phyloP scores from a whole-genome alignment of 768 basidiomycete genomes.

The Coprinopsis sp. region DNA sequence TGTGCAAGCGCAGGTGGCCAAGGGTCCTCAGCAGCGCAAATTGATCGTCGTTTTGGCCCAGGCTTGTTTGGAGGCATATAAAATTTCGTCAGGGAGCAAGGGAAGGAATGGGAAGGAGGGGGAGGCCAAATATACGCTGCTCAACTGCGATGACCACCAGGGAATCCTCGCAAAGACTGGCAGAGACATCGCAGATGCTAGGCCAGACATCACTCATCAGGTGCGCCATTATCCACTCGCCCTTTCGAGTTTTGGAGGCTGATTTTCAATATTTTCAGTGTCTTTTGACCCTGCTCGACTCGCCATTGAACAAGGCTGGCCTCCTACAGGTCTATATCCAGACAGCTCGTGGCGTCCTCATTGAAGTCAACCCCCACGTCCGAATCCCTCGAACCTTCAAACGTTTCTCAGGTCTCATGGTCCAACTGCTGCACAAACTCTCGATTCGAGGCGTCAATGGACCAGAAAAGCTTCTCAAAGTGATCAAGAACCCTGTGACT shows the following conservation, averaged over 20 bases:
- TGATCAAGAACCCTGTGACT: constrained; percentile 95
- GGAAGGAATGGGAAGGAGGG: constrained; percentile 52
- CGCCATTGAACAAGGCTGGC: constrained; percentile 96
- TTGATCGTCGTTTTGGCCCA: constrained; percentile 90
- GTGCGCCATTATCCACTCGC: constrained; percentile 35
- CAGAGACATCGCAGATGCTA: constrained; percentile 97
- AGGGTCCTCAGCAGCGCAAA: constrained; percentile 52
- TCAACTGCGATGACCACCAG: constrained; percentile 99
- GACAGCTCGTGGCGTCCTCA: constrained; percentile 92
- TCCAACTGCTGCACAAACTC: constrained; percentile 94
- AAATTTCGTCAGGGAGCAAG: constrained; percentile 62
- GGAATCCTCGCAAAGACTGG: constrained; percentile 97
- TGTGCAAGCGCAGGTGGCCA: constrained; percentile 71
- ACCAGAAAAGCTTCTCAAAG: constrained; percentile 93
- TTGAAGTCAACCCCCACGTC: constrained; percentile 97
- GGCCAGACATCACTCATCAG: constrained; percentile 99
- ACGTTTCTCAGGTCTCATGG: constrained; percentile 97
- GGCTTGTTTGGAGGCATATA: constrained; percentile 94
- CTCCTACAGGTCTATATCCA: constrained; percentile 97
- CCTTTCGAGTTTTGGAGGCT: not conserved
- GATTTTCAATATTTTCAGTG: constrained; percentile 50
- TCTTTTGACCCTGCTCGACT: constrained; percentile 92
- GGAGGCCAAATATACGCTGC: constrained; percentile 91
- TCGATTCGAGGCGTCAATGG: constrained; percentile 96
- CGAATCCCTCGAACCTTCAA: constrained; percentile 98